phyloP scores from a whole-genome alignment of 1,284 basidiomycete species.

The Mycena citricolor region DNA sequence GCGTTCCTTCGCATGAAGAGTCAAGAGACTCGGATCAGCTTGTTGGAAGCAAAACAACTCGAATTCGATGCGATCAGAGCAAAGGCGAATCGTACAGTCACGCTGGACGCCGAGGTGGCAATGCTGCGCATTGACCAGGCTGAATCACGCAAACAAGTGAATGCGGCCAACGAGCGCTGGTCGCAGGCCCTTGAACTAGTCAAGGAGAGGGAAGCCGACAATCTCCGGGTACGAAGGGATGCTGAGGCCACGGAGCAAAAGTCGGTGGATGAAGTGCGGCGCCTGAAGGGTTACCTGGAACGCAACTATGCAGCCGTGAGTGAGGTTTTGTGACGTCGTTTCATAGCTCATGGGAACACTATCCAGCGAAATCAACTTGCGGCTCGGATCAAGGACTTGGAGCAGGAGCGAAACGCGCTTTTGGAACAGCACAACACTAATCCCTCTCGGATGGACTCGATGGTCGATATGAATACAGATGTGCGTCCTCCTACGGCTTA shows the following conservation, averaged over 20 bases:
- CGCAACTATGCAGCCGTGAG: conserved; percentile 19
- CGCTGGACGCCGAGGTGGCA: conserved; percentile 9
- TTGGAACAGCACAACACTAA: conserved; percentile 9
- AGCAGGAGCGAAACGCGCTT: conserved; percentile 2
- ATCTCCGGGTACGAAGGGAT: background rate
- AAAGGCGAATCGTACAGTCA: conserved; percentile 13
- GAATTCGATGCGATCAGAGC: conserved; percentile 10
- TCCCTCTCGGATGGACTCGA: too few relatives aligned
- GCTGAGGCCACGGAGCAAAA: background rate
- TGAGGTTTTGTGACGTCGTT: background rate
- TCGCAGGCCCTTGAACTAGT: conserved; percentile 10
- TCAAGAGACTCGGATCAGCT: conserved; percentile 13
- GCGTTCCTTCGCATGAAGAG: conserved; percentile 12
- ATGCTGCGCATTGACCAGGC: conserved; percentile 8
- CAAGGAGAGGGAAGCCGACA: conserved; percentile 1
- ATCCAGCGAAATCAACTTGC: conserved; percentile 14
- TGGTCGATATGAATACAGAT: too few relatives aligned
- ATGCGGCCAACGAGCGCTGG: background rate
- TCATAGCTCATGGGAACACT: background rate
- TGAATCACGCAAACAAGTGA: background rate
- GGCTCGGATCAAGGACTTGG: conserved; percentile 3
- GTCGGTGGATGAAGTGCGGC: conserved; percentile 8
- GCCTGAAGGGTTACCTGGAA: conserved; percentile 20
- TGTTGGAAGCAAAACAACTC: conserved; percentile 15
- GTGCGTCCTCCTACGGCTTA: too few relatives aligned